Conservation (phyloP, 352 stramenopile genomes). For the Halophytophthora polymorphica region DNA sequence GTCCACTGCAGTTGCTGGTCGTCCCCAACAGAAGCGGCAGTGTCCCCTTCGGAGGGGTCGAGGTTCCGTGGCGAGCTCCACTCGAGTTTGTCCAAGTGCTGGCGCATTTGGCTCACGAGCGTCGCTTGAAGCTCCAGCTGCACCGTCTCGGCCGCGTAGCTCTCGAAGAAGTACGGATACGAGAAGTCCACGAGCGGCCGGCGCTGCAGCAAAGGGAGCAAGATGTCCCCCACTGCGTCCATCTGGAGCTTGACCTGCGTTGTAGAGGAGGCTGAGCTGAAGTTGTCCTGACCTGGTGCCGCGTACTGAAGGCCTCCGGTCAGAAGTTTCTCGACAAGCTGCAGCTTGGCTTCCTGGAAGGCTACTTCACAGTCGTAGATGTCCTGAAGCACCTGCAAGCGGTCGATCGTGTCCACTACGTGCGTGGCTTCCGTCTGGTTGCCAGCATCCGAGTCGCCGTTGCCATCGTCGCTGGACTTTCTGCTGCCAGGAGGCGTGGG, state of each 20-base stretch:
- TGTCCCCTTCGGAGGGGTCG: constrained; percentile 1
- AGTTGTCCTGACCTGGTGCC: constrained; percentile 11
- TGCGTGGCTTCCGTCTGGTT: too few species aligned
- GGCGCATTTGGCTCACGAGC: constrained; percentile 26
- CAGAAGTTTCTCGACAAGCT: constrained; percentile 32
- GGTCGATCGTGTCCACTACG: constrained; percentile 39
- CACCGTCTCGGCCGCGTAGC: constrained; percentile 44
- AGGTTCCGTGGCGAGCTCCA: constrained; percentile 11
- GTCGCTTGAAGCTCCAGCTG: constrained; percentile 44
- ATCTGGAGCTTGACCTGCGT: neutral
- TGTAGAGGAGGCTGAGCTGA: constrained; percentile 4
- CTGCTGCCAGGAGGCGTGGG: too few species aligned
- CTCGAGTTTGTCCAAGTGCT: constrained; percentile 24
- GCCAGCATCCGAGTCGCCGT: neutral
- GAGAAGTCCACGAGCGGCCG: constrained; percentile 47
- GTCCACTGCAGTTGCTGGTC: constrained; percentile 15
- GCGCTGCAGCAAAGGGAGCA: constrained; percentile 22
- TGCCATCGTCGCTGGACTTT: neutral
- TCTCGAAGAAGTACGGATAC: constrained; percentile 59
- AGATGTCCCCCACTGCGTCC: constrained; percentile 9
- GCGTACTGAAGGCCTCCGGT: constrained; percentile 16
- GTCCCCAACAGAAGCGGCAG: too few species aligned
- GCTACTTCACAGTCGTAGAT: constrained; percentile 48
- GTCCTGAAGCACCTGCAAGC: constrained; percentile 51
- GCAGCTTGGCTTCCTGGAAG: constrained; percentile 40